Percentiles rank a stretch among this genome's conserved stretches.
Conservation (phyloP, 169 alveolate species). For the Besnoitia besnoiti region DNA sequence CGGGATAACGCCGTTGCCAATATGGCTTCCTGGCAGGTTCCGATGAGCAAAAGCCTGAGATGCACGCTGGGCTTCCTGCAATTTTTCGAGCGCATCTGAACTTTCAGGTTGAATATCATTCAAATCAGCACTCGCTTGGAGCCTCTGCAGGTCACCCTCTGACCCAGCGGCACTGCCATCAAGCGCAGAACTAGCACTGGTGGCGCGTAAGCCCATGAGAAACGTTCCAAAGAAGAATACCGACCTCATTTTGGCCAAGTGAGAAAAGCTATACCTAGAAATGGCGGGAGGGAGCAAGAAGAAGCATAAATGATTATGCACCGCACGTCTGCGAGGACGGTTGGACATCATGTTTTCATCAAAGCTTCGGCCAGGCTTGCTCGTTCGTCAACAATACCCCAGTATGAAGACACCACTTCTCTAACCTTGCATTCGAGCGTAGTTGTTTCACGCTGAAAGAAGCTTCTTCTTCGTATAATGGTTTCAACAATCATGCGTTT, state of each 20-base stretch:
- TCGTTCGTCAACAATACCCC: too few species aligned
- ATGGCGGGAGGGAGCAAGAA: too few species aligned
- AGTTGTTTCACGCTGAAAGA: too few species aligned
- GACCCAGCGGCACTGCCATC: not conserved
- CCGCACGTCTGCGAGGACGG: too few species aligned
- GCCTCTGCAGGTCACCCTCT: not conserved
- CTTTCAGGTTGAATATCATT: not conserved
- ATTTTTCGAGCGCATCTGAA: not conserved
- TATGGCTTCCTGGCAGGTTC: not conserved
- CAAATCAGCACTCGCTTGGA: not conserved
- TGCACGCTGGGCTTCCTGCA: conserved; percentile 12
- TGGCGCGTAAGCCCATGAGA: not conserved
- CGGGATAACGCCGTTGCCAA: not conserved
- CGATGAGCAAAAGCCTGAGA: not conserved
- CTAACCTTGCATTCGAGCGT: too few species aligned
- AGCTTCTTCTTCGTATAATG: too few species aligned
- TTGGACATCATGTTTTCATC: too few species aligned
- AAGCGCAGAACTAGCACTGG: not conserved
- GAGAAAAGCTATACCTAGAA: not conserved
- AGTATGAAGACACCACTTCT: too few species aligned
- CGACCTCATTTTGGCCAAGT: conserved; percentile 27
- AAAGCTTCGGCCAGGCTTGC: too few species aligned
- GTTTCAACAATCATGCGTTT: too few species aligned
- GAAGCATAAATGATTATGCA: too few species aligned
- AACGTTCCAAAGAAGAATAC: not conserved